Base-by-base conservation (phyloP, 1,284 basidiomycete genomes). In the Ceratobasidium sp. region DNA sequence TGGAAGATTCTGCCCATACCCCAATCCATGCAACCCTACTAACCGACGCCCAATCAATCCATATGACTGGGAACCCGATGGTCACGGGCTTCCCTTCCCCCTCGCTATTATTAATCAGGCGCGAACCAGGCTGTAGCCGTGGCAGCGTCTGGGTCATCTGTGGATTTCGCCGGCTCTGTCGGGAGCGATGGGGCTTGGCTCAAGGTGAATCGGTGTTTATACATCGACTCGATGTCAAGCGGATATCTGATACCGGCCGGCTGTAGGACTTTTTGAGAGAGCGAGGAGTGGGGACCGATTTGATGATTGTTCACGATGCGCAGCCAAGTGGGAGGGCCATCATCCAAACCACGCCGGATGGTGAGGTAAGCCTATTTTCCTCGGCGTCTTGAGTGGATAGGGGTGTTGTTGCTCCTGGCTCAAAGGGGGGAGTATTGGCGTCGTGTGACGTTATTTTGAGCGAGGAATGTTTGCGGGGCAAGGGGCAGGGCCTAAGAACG, bases 331-430 rank as follows among this genome's bases (percentile, higher is more conserved):
- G 67, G 23, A 70, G 67, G 47, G 67, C 67, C 3, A 70, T 70
- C 23, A 70, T 70, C 18, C 67, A 70, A 26, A 70, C 67, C 6
- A 70, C 67, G 30, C 67, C 67, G n/a, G 67, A 70, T 23, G 67
- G 67, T 41, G 67, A 70, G 55, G 67, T 70, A 23, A 58, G 67
- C 14, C 21, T 70, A 11, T 14, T 28, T 38, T 43, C 47, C 44
- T 47, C 44, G 59, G 59, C 32, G 26, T 26, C 16, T 21, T 9
- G 32, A 16, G 21, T 49, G 59, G 16, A 30, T 30, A 30, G 32
- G 28, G 3, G 26, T 9, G 16, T 18, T 49, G 47, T 49, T 49
- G 4, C 5, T 49, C 16, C 47, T n/a, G 11, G 35, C 35, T 11
- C 35, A 4, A 38, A 38, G 35, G 35, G 35, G 35, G 11, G 35